A percentile compares a stretch with the other conserved stretches of the same genome.
Conservation (phyloP, 768 basidiomycete genomes). For the Hericium erinaceus region DNA sequence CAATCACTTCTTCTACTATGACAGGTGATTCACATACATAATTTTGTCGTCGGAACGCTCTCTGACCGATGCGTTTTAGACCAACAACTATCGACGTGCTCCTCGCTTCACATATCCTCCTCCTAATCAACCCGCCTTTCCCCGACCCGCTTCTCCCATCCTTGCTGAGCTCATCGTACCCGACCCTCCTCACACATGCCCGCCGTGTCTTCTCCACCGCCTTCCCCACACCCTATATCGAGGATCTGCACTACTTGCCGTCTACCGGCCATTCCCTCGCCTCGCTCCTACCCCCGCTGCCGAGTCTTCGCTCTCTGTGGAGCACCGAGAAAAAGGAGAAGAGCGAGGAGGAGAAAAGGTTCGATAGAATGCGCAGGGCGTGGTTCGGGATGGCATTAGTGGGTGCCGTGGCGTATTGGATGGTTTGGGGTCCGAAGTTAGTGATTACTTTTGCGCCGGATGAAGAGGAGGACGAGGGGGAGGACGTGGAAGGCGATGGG, state of each 20-base stretch:
- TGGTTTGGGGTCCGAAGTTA: constrained; percentile 5
- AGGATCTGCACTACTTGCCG: constrained; percentile 4
- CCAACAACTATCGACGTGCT: constrained; percentile 55
- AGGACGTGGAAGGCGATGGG: background rate
- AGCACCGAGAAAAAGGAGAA: constrained; percentile 15
- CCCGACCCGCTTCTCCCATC: constrained; percentile 50
- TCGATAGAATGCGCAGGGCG: constrained; percentile 40
- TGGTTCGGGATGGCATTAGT: constrained; percentile 38
- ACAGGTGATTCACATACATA: constrained; percentile 27
- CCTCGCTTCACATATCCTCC: constrained; percentile 59
- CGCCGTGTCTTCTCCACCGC: constrained; percentile 33
- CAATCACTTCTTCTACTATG: constrained; percentile 41
- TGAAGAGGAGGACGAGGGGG: background rate
- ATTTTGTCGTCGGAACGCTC: background rate
- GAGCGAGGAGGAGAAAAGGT: constrained; percentile 36
- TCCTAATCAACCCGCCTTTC: constrained; percentile 49
- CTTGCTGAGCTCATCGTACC: constrained; percentile 47
- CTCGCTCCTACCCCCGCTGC: constrained; percentile 9
- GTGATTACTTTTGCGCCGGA: background rate
- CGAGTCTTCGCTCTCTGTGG: constrained; percentile 21
- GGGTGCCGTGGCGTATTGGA: constrained; percentile 31
- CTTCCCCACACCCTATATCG: constrained; percentile 16
- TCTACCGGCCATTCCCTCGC: constrained; percentile 30
- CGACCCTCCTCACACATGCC: constrained; percentile 50
- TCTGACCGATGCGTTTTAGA: constrained; percentile 26